phyloP scores from a whole-genome alignment of 805 yeast genomes.

The Kurtzmaniella cleridarum region DNA sequence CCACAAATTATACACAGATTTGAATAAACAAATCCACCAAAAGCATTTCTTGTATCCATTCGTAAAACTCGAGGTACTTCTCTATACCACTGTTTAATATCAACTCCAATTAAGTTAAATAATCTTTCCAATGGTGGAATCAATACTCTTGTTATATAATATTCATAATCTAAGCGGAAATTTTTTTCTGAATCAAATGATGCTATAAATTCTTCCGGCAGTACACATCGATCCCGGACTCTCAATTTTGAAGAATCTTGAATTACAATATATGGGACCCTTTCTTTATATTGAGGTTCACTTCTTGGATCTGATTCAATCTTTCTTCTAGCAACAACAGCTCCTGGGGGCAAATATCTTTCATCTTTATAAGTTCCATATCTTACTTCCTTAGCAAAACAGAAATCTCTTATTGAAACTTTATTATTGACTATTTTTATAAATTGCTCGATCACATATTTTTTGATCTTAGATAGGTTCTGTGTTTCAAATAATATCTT shows the following conservation, averaged over 20 bases:
- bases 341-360: conserved; percentile 83
- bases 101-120: conserved; percentile 78
- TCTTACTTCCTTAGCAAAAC: conserved; percentile 87
- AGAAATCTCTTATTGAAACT: conserved; percentile 72
- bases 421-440: conserved; percentile 55
- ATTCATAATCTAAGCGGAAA: conserved; percentile 66
- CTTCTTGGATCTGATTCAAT: conserved; percentile 62
- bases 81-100: conserved; percentile 68
- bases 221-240: conserved; percentile 69
- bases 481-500: conserved; percentile 64
- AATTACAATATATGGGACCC: conserved; percentile 82
- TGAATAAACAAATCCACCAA: conserved; percentile 9
- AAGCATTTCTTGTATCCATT: conserved; percentile 2
- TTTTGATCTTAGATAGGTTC: conserved; percentile 66
- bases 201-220: conserved; percentile 69
- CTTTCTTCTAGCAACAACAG: conserved; percentile 64
- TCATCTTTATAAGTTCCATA: conserved; percentile 78
- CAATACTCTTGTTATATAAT: conserved; percentile 76
- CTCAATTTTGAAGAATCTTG: conserved; percentile 50
- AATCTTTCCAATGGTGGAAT: conserved; percentile 88
- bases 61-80: conserved; percentile 48
- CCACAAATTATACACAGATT: conserved; percentile 23
- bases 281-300: conserved; percentile 82
- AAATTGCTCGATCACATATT: conserved; percentile 63
- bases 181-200: conserved; percentile 23